phyloP scores from a whole-genome alignment of 805 yeast genomes.

The Komagataella ulmi region DNA sequence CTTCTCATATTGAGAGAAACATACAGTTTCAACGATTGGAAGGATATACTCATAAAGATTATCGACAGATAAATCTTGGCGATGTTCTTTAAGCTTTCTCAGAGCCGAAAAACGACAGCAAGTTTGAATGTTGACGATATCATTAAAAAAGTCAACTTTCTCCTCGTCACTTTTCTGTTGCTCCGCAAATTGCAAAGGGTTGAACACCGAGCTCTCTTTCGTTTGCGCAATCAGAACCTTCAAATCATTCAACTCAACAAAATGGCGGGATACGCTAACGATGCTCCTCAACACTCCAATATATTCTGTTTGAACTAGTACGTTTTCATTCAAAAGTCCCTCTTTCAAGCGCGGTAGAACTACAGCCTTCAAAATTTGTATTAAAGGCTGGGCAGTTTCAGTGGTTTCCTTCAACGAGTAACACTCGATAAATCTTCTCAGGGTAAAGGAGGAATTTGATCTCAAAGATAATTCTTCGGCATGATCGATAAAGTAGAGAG shows the following conservation, averaged over 20 bases:
- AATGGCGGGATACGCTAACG: constrained; percentile 27
- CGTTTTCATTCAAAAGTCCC: constrained; percentile 50
- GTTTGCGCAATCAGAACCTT: neutral
- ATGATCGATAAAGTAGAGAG: constrained; percentile 62
- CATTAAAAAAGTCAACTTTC: constrained; percentile 70
- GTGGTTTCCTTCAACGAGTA: constrained; percentile 17
- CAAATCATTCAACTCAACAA: constrained; percentile 7
- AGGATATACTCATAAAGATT: constrained; percentile 33
- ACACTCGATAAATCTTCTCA: constrained; percentile 55
- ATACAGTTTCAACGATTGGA: constrained; percentile 79
- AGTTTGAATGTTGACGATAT: constrained; percentile 71
- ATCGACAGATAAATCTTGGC: constrained; percentile 15
- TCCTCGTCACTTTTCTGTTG: constrained; percentile 42
- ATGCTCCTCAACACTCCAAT: constrained; percentile 52
- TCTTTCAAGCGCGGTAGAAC: constrained; percentile 52
- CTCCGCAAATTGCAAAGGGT: constrained; percentile 23
- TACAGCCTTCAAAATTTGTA: constrained; percentile 31
- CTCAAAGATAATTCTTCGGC: constrained; percentile 71
- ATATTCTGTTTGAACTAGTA: constrained; percentile 59
- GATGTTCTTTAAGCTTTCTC: constrained; percentile 36
- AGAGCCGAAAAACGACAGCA: constrained; percentile 82
- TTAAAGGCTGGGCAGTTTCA: constrained; percentile 16
- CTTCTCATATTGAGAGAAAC: constrained; percentile 35
- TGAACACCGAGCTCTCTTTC: constrained; percentile 33
- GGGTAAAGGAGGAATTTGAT: constrained; percentile 54